Evolutionary conservation across 805 yeast genomes (phyloP).

Genomic region (Saccharomycopsis javanensis): DNA sequence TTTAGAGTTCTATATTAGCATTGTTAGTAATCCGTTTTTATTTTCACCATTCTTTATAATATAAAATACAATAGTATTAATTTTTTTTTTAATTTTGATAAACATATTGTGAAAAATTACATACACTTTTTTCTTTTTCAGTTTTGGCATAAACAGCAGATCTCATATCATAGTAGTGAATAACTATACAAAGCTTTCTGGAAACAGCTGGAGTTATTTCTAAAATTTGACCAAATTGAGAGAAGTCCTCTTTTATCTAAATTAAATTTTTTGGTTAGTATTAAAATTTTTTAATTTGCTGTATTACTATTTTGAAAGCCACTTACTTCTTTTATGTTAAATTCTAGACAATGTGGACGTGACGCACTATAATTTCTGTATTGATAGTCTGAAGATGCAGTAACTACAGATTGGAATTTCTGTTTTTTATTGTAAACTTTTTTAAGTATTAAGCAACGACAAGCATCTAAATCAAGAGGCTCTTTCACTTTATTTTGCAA

Average conservation of each 20-base stretch:
- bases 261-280: background rate
- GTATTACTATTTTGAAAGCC: background rate
- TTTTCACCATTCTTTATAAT: too few relatives aligned
- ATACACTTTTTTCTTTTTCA: constrained; percentile 20
- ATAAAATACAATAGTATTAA: too few relatives aligned
- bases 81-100: too few relatives aligned
- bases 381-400: constrained; percentile 3
- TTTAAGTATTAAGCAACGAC: constrained; percentile 48
- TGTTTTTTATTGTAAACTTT: constrained; percentile 15
- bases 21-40: background rate
- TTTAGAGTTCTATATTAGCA: background rate
- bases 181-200: constrained; percentile 48
- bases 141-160: constrained; percentile 52
- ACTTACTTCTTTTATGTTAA: constrained; percentile 23
- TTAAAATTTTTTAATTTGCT: too few relatives aligned
- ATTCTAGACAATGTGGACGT: constrained; percentile 25
- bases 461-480: constrained; percentile 26
- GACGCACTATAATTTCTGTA: constrained; percentile 1
- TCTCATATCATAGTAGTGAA: constrained; percentile 49
- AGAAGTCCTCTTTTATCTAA: constrained; percentile 35
- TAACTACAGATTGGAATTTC: background rate
- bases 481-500: background rate
- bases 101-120: too few relatives aligned
- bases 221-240: constrained; percentile 46
- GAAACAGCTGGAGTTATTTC: constrained; percentile 62